phyloP scores from a whole-genome alignment of 2,329 filamentous ascomycete species.

The Claviceps pazoutovae region DNA sequence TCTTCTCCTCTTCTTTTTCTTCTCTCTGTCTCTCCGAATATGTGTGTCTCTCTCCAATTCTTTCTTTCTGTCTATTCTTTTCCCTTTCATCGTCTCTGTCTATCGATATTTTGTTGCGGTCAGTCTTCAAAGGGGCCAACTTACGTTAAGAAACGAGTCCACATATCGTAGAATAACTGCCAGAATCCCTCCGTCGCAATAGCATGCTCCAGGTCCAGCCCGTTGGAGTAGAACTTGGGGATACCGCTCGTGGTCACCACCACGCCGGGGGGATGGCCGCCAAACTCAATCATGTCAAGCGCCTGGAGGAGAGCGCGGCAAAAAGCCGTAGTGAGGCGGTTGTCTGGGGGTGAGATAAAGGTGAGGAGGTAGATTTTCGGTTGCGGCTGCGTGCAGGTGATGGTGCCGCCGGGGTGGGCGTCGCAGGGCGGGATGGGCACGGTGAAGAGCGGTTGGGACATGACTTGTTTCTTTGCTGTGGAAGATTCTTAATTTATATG shows the following conservation, averaged over 20 bases:
- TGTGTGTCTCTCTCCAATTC: background rate
- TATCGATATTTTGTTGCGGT: background rate
- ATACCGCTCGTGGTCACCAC: constrained; percentile 65
- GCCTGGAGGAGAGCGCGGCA: constrained; percentile 54
- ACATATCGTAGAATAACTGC: constrained; percentile 49
- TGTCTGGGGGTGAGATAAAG: constrained; percentile 59
- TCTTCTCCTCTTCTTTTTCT: background rate
- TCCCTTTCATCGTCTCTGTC: background rate
- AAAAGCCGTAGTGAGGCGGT: constrained; percentile 57
- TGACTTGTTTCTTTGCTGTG: background rate
- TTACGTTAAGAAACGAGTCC: constrained; percentile 38
- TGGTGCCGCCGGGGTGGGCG: constrained; percentile 37
- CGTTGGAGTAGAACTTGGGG: constrained; percentile 70
- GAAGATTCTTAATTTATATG: background rate
- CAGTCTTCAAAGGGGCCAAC: background rate
- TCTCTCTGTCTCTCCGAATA: background rate
- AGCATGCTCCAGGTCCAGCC: constrained; percentile 63
- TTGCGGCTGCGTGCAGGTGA: constrained; percentile 48
- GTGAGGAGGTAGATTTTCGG: constrained; percentile 57
- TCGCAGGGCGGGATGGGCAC: constrained; percentile 40
- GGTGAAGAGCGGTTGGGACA: constrained; percentile 14
- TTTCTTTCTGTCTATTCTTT: background rate
- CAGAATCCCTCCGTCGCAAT: constrained; percentile 46
- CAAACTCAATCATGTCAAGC: constrained; percentile 61
- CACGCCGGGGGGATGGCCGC: constrained; percentile 50